These are phyloP conservation scores for Solanum clarkiae DNA, from an alignment of 257 asterid genomes.

Conservation along the genomic window DNA sequence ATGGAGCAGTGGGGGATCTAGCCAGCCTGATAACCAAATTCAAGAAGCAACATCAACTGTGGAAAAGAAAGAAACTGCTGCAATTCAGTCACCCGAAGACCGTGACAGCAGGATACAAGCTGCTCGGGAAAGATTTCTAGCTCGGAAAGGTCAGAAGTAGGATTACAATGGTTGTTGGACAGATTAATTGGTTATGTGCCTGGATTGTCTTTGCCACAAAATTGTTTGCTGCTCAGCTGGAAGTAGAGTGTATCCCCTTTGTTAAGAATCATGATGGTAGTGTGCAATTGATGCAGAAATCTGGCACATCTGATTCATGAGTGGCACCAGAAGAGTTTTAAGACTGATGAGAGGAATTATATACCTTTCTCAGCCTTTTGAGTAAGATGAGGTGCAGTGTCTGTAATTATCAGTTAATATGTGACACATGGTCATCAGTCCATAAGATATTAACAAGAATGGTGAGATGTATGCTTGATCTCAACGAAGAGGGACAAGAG, in stretches of 20 bases:
- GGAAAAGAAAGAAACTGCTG: conserved; percentile 15
- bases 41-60: conserved; percentile 12
- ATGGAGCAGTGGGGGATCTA: conserved; percentile 42
- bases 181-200: neutral
- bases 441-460: neutral
- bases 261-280: neutral
- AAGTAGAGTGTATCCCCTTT: neutral
- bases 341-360: neutral
- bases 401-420: neutral
- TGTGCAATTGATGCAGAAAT: neutral
- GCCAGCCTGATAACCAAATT: conserved; percentile 13
- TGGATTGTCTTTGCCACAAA: neutral
- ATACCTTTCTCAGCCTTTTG: neutral
- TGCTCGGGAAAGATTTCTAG: conserved; percentile 32
- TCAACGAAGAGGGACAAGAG: neutral
- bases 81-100: conserved; percentile 10
- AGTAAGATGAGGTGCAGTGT: neutral
- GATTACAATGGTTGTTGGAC: neutral
- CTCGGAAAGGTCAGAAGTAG: conserved; percentile 17
- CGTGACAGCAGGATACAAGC: conserved; percentile 25
- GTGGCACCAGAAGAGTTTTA: neutral
- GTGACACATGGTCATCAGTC: neutral
- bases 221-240: neutral
- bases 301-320: neutral
- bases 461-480: neutral